Percentiles rank a stretch among this genome's conserved stretches.
Evolutionary conservation across 225 moss, liverwort and hornwort species (phyloP).

Genomic region (Marchantia polymorpha): DNA sequence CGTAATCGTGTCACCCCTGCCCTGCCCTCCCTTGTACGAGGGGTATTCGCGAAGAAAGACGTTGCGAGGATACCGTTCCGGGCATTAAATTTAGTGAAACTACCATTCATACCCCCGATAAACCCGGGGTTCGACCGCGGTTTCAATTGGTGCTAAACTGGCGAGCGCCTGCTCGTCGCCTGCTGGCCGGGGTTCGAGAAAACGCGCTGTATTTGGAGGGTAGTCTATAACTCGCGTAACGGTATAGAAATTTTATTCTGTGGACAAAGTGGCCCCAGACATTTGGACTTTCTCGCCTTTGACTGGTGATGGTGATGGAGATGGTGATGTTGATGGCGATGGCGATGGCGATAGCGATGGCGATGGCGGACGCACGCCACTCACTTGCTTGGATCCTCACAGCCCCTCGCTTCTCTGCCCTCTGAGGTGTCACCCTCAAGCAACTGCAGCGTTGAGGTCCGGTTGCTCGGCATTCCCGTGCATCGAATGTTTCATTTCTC

Average conservation of each 20-base stretch:
- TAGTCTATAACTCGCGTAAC: background rate
- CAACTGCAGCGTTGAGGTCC: too few species aligned
- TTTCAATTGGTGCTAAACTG: background rate
- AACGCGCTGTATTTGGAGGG: background rate
- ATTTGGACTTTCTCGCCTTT: background rate
- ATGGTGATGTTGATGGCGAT: too few species aligned
- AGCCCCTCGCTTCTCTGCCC: too few species aligned
- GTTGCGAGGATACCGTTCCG: conserved; percentile 12
- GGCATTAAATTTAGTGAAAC: background rate
- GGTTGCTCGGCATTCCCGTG: too few species aligned
- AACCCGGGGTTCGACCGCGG: background rate
- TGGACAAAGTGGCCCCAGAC: background rate
- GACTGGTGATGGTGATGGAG: background rate
- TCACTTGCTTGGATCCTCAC: background rate
- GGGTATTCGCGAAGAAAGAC: background rate
- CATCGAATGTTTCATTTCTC: too few species aligned
- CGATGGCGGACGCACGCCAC: too few species aligned
- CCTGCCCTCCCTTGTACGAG: background rate
- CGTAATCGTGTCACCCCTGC: background rate
- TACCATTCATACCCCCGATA: background rate
- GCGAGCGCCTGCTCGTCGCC: too few species aligned
- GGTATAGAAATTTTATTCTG: background rate
- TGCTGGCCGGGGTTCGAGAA: too few species aligned
- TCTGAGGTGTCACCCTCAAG: too few species aligned
- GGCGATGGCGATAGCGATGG: too few species aligned